Base-by-base conservation (phyloP, 2,329 filamentous ascomycete species). In the Teratosphaeria epicoccoides region DNA sequence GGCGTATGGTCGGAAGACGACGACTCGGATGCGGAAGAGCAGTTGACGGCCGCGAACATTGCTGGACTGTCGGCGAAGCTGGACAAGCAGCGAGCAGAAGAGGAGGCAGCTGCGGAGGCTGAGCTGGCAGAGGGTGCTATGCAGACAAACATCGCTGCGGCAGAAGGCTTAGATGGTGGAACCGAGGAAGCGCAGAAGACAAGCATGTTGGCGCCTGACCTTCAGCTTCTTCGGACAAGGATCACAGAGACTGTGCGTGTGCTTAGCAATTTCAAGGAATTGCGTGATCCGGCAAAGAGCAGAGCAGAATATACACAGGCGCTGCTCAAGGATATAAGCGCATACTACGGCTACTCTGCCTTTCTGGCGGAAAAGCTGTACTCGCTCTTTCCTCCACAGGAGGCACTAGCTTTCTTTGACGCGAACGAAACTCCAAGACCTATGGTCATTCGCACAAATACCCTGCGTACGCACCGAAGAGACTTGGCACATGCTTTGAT, bases 321-420 rank as follows among this genome's bases (percentile, higher is more conserved):
- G 68, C 76, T 98, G 51, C 72, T 97, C 55, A 87, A 88, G 71
- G 93, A 98, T 65, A 87, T 97, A 53, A 96, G 89, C 73, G 82
- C 85, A 51, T 98, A 98, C 76, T 98, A 98, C 68, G 90, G 91
- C 54, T 98, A 98, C 75, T 94, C 87, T 3, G 82, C 85, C 33
- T 97, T 85, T 72, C 79, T 98, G n/a, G 93, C 90, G 4, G 88
- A 95, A 71, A 98, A 97, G 76, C 82, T 98, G 14, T 89, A 90
- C 73, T 84, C 85, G 65, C 82, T 98, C 6, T 97, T 98, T 73
- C 83, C 89, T 1, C 88, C 93, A 0, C 84, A 85, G 61, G 93
- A 98, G 73, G 93, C 93, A 0, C 94, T 97, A 61, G 90, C 90
- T 50, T 98, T 98, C 73, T 97, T 98, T 73, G 93, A 98, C 73